Conservation (phyloP, 75 land plant species). For the Picea sitchensis region DNA sequence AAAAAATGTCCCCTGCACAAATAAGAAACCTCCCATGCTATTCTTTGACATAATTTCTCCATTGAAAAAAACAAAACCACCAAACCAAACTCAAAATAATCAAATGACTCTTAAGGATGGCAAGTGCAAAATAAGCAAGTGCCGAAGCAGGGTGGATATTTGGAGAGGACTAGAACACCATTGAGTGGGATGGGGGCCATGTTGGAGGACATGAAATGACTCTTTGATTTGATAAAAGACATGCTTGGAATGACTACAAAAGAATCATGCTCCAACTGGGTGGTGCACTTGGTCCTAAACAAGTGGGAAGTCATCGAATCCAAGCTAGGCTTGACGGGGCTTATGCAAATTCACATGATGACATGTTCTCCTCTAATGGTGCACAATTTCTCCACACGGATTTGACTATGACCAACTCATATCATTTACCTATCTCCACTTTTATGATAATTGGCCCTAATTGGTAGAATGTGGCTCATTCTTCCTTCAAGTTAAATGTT, state of each 20-base stretch:
- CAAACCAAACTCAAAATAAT: too few relatives aligned
- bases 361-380: neutral
- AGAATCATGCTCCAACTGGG: neutral
- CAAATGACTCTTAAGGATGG: too few relatives aligned
- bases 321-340: neutral
- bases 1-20: too few relatives aligned
- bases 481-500: neutral
- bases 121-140: too few relatives aligned
- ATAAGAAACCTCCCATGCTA: too few relatives aligned
- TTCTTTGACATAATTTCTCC: too few relatives aligned
- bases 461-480: neutral
- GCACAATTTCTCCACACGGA: too few relatives aligned
- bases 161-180: neutral
- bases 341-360: neutral
- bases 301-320: neutral
- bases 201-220: neutral
- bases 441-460: neutral
- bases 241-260: neutral
- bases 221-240: neutral
- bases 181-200: neutral
- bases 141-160: too few relatives aligned
- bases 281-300: neutral
- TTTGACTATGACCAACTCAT: neutral
- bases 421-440: neutral
- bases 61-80: too few relatives aligned